phyloP scores from a whole-genome alignment of 2,329 filamentous ascomycete species.

The Xylariaceae sp. region DNA sequence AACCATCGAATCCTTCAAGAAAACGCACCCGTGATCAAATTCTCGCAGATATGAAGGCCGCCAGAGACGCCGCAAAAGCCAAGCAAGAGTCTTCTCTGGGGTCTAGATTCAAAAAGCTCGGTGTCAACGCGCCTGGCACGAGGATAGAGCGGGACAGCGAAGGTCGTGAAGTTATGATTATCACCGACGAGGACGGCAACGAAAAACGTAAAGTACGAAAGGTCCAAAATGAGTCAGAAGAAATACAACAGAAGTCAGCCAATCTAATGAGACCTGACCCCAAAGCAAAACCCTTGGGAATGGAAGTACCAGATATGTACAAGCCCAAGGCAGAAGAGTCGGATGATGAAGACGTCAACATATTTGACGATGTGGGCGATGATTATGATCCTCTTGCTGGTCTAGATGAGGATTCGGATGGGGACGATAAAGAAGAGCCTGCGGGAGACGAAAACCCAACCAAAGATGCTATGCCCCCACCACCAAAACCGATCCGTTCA shows the following conservation, averaged over 20 bases:
- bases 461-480: slow-evolving; percentile 41
- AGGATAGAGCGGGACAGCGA: slow-evolving; percentile 59
- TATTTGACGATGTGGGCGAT: slow-evolving; percentile 62
- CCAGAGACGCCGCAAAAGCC: slow-evolving; percentile 56
- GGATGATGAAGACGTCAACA: slow-evolving; percentile 56
- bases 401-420: slow-evolving; percentile 42
- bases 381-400: slow-evolving; percentile 66
- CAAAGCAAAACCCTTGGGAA: slow-evolving; percentile 55
- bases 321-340: slow-evolving; percentile 45
- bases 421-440: slow-evolving; percentile 27
- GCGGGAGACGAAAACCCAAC: slow-evolving; percentile 22
- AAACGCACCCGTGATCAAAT: slow-evolving; percentile 65
- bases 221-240: slow-evolving; percentile 36
- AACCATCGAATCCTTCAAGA: slow-evolving; percentile 49
- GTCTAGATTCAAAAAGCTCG: slow-evolving; percentile 62
- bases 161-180: slow-evolving; percentile 61
- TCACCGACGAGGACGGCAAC: slow-evolving; percentile 62
- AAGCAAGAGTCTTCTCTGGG: slow-evolving; percentile 50
- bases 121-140: slow-evolving; percentile 49
- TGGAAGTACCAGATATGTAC: slow-evolving; percentile 62
- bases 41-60: slow-evolving; percentile 62
- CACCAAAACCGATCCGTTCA: slow-evolving; percentile 37
- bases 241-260: slow-evolving; percentile 34
- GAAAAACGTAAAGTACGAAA: slow-evolving; percentile 63
- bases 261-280: slow-evolving; percentile 51